Base-by-base conservation (phyloP, 208 protist species). In the Porcisia hertigi region DNA sequence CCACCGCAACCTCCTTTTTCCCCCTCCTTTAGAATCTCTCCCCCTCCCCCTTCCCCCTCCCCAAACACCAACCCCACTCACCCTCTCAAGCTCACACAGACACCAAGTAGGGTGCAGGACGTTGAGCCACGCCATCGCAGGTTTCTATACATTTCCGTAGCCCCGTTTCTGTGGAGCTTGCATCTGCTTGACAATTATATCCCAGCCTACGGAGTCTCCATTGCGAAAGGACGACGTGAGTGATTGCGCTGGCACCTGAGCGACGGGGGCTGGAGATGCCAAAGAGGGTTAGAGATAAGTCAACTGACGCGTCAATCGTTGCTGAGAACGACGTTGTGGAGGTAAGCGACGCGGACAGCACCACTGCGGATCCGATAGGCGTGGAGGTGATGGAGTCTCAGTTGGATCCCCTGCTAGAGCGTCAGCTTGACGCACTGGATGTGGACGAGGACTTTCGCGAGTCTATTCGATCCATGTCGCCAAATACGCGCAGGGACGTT, bases 401-500 rank as follows among this genome's bases (percentile, higher is more conserved):
- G 2, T 71, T 16, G 49, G 84, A 92, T 58, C 78, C 77, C 1
- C 25, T 77, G 52, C 79, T 95, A 25, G 89, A 95, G 85, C 71
- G 62, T 71, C 79, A 92, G 72, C 69, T 95, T 55, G 80, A 86
- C 12, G 69, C 57, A 3, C 77, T 94, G 9, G 79, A 77, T 5
- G 30, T 96, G 1, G 88, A 93, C 54, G 86, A 94, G 34, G 88
- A 92, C 64, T 88, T 96, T 54, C 89, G 86, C 60, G 88, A 79
- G 9, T 91, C 85, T 2, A 83, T 96, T 36, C 86, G 87, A 23
- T 76, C 86, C 77, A 93, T 96, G 92, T 85, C 88, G 1, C 89
- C 92, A 23, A 86, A 87, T 67, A 92, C 92, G 16, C 89, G 80
- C 20, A 81, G 75, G 1, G 92, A 96, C 11, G 81, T 96, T 16